Conservation (phyloP, 129 eudicot species). For the Helianthus annuus region HanXRQr2.0-SUNRISE NC_035449.2:50326105-50326604, state of each 20-base stretch:
- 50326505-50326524: conserved; percentile 65
- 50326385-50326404: not conserved
- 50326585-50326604: not conserved
- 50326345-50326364: conserved; percentile 9
- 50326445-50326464: conserved; percentile 77
- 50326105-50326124: conserved; percentile 59
- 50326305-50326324: conserved; percentile 39
- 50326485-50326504: conserved; percentile 58
- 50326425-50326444: conserved; percentile 49
- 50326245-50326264: conserved; percentile 24
- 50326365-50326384: conserved; percentile 1
- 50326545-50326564: not conserved
- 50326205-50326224: conserved; percentile 27
- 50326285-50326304: conserved; percentile 15
- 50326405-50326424: conserved; percentile 64
- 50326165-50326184: conserved; percentile 27
- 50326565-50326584: conserved; percentile 1
- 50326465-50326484: conserved; percentile 61
- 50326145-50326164: conserved; percentile 16
- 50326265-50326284: conserved; percentile 22
- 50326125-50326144: conserved; percentile 63
- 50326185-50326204: conserved; percentile 9
- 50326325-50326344: conserved; percentile 87
- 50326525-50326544: conserved; percentile 22
- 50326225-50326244: conserved; percentile 42